Conservation (phyloP, 345 rosid species). For the Arabis hirsuta region DNA sequence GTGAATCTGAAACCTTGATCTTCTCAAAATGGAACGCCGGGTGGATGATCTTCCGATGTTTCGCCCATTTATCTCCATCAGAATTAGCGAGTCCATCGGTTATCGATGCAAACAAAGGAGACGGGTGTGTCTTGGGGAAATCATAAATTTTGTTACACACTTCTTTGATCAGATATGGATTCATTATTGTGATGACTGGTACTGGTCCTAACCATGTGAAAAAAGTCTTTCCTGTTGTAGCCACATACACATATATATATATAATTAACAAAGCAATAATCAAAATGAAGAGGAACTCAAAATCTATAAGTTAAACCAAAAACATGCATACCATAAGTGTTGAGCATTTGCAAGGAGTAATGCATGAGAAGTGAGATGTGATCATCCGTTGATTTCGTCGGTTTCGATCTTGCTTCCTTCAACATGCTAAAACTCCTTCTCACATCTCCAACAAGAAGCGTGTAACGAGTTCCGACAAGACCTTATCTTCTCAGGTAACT, state of each 20-base stretch:
- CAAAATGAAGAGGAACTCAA: neutral
- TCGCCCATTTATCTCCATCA: slow-evolving; percentile 52
- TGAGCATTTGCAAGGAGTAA: slow-evolving; percentile 29
- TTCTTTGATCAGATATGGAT: slow-evolving; percentile 50
- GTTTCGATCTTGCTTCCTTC: slow-evolving; percentile 35
- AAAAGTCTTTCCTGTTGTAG: slow-evolving; percentile 47
- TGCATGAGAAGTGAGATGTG: slow-evolving; percentile 38
- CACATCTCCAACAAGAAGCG: slow-evolving; percentile 40
- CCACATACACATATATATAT: neutral
- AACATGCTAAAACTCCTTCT: slow-evolving; percentile 29
- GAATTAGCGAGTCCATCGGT: slow-evolving; percentile 38
- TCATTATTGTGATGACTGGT: slow-evolving; percentile 48
- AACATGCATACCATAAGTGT: slow-evolving; percentile 36
- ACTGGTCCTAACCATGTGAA: slow-evolving; percentile 55
- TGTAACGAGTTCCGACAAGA: slow-evolving; percentile 43
- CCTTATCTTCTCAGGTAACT: slow-evolving; percentile 38
- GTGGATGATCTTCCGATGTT: slow-evolving; percentile 49
- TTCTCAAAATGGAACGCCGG: slow-evolving; percentile 51
- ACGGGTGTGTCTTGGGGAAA: slow-evolving; percentile 39
- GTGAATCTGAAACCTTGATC: slow-evolving; percentile 42
- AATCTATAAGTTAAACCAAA: neutral
- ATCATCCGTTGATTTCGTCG: slow-evolving; percentile 31
- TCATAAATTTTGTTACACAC: slow-evolving; percentile 43
- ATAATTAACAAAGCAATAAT: neutral
- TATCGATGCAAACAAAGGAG: slow-evolving; percentile 34